Conservation (phyloP, 2,329 filamentous ascomycete genomes). For the Neurospora sp. region DNA sequence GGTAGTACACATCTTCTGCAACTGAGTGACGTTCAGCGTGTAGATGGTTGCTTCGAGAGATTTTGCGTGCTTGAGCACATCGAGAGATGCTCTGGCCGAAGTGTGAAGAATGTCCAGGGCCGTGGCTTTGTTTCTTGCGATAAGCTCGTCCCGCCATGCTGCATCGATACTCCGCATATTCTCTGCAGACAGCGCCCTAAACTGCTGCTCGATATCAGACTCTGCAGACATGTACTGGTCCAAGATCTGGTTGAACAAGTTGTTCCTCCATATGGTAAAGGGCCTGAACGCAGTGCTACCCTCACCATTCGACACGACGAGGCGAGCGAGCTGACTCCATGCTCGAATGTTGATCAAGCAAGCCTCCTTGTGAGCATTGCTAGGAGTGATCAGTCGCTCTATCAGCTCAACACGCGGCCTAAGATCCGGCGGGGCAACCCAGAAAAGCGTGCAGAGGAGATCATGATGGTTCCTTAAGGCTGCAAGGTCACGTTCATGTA, state of each 20-base stretch:
- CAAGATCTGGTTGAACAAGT: conserved; percentile 46
- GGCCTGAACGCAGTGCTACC: conserved; percentile 32
- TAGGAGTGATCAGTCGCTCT: conserved; percentile 48
- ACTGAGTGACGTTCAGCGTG: conserved; percentile 38
- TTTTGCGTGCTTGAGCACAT: conserved; percentile 37
- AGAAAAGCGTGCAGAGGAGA: conserved; percentile 55
- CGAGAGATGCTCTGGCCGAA: conserved; percentile 38
- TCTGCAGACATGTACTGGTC: conserved; percentile 48
- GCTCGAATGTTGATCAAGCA: conserved; percentile 53
- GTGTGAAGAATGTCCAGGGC: conserved; percentile 42
- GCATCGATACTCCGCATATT: conserved; percentile 29
- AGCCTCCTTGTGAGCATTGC: conserved; percentile 55
- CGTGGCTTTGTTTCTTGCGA: conserved; percentile 41
- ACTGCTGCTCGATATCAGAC: conserved; percentile 45
- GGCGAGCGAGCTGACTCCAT: conserved; percentile 53
- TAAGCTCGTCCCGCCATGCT: conserved; percentile 37
- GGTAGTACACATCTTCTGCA: conserved; percentile 41
- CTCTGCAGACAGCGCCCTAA: conserved; percentile 38
- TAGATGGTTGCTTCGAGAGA: conserved; percentile 38
- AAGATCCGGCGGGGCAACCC: conserved; percentile 46
- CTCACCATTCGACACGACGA: conserved; percentile 39
- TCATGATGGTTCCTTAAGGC: conserved; percentile 60
- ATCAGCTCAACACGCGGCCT: conserved; percentile 45
- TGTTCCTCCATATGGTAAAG: conserved; percentile 47
- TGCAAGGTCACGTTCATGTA: conserved; percentile 51